Evolutionary conservation across 1,284 basidiomycete genomes (phyloP).

Genomic region (Cutaneotrichosporon sp.): DNA sequence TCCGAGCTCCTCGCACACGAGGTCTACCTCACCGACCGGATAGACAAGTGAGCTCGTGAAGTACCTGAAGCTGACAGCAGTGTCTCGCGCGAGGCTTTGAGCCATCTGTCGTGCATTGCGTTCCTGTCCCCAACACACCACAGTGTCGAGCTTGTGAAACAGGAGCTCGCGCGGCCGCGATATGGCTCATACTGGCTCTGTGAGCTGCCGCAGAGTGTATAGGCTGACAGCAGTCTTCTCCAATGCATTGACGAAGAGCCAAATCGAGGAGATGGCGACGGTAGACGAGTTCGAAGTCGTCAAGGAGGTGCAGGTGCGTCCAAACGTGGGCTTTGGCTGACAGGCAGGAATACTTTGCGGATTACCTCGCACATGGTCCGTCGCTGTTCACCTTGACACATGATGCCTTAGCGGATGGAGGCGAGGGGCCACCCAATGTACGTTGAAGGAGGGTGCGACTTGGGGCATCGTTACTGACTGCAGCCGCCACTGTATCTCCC

Average conservation of each 20-base stretch:
- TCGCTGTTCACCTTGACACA: conserved; percentile 86
- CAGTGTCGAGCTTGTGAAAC: conserved; percentile 73
- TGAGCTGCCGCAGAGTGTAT: too few relatives aligned
- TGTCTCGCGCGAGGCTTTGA: conserved; percentile 76
- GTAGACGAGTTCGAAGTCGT: conserved; percentile 96
- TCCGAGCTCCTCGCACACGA: conserved; percentile 91
- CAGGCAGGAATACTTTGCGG: conserved; percentile 85
- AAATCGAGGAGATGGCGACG: conserved; percentile 89
- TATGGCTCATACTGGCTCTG: conserved; percentile 97
- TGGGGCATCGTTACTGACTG: too few relatives aligned
- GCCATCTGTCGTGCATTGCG: conserved; percentile 94
- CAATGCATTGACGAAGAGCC: conserved; percentile 80
- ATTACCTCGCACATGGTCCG: conserved; percentile 82
- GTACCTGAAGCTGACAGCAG: conserved; percentile 21
- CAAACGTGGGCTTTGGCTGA: neutral
- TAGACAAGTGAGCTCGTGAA: conserved; percentile 70
- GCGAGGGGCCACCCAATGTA: conserved; percentile 47
- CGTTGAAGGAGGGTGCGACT: too few relatives aligned
- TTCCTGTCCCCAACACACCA: conserved; percentile 77
- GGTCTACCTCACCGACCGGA: conserved; percentile 94
- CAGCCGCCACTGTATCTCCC: conserved; percentile 54
- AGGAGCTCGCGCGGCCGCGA: conserved; percentile 80
- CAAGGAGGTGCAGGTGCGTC: conserved; percentile 82
- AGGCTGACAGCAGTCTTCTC: conserved; percentile 71
- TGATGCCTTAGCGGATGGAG: conserved; percentile 45